phyloP scores from a whole-genome alignment of 768 basidiomycete genomes.

The Mrakia frigida region DNA sequence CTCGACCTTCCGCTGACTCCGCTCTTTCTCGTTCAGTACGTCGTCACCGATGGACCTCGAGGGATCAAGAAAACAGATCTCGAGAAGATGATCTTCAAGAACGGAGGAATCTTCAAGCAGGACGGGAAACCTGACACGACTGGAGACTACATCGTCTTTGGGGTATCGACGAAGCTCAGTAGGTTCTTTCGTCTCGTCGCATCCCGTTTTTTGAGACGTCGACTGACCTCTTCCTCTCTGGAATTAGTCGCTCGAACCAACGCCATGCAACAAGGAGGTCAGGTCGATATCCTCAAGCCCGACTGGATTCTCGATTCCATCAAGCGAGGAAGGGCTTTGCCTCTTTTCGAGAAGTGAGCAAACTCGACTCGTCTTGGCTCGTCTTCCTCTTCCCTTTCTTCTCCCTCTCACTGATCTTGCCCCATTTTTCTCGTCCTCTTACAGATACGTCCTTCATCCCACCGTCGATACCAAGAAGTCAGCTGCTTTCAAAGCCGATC shows the following conservation, averaged over 20 bases:
- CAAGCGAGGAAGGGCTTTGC: constrained; percentile 53
- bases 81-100: constrained; percentile 50
- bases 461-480: constrained; percentile 6
- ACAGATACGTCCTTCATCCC: constrained; percentile 16
- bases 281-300: constrained; percentile 49
- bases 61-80: constrained; percentile 65
- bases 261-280: not conserved
- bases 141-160: constrained; percentile 65
- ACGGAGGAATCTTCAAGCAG: constrained; percentile 51
- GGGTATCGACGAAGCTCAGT: constrained; percentile 41
- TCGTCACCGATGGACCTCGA: constrained; percentile 54
- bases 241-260: constrained; percentile 40
- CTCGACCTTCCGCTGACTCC: not conserved
- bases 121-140: constrained; percentile 24
- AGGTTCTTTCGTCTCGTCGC: constrained; percentile 41
- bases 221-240: constrained; percentile 62
- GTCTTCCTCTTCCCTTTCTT: not conserved
- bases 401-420: not conserved
- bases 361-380: not conserved
- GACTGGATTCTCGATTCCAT: constrained; percentile 78
- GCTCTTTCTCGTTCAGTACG: constrained; percentile 9
- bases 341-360: constrained; percentile 47
- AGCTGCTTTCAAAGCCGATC: not conserved
- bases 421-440: not conserved
- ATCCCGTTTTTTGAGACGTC: constrained; percentile 66